Conservation (phyloP, 371 early-diverging fungal species). For the Catenaria anguillulae region DNA sequence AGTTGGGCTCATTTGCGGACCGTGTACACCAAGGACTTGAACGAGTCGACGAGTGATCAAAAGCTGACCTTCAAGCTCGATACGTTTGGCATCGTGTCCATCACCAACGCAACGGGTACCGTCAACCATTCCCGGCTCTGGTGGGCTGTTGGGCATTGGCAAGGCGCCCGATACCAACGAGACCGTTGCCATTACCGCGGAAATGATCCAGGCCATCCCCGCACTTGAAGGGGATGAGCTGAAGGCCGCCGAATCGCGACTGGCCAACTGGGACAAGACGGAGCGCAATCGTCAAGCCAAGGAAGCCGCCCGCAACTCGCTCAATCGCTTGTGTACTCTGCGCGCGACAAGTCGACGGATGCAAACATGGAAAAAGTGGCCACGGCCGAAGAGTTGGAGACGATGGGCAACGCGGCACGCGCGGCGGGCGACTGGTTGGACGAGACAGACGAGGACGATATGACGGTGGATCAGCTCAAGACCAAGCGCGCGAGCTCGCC, state of each 20-base stretch:
- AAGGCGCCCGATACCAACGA: conserved; percentile 9
- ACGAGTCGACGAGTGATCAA: conserved; percentile 1
- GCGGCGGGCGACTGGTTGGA: conserved; percentile 74
- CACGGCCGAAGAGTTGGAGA: conserved; percentile 52
- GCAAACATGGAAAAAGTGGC: conserved; percentile 43
- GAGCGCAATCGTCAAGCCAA: conserved; percentile 51
- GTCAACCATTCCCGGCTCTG: conserved; percentile 4
- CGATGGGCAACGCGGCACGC: conserved; percentile 38
- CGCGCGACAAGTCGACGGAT: conserved; percentile 62
- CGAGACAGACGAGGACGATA: conserved; percentile 50
- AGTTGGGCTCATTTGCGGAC: too few relatives aligned
- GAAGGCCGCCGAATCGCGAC: conserved; percentile 7
- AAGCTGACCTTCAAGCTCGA: conserved; percentile 13
- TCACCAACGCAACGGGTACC: conserved; percentile 13
- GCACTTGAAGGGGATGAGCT: not conserved
- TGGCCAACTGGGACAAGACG: conserved; percentile 18
- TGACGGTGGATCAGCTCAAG: conserved; percentile 8
- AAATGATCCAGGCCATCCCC: conserved; percentile 12
- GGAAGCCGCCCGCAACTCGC: conserved; percentile 70
- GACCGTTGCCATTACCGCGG: conserved; percentile 18
- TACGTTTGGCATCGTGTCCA: conserved; percentile 17
- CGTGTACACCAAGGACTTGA: conserved; percentile 9
- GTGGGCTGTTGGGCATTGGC: not conserved
- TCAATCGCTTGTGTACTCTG: conserved; percentile 81
- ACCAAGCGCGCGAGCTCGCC: not conserved